Evolutionary conservation across 2,329 filamentous ascomycete genomes (phyloP).

Genomic region (Fusarium brevicatenulatum): DNA sequence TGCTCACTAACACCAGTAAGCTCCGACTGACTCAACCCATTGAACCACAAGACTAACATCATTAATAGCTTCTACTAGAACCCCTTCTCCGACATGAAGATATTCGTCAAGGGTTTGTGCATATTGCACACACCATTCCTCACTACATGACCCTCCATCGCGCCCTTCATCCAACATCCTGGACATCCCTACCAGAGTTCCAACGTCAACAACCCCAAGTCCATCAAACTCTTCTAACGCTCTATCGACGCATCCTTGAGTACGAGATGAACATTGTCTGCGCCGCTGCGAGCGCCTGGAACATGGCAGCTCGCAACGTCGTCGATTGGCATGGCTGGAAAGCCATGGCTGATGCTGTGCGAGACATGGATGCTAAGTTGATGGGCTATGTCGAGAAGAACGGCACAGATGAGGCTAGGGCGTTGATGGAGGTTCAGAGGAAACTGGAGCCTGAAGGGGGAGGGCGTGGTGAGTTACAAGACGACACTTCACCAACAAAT

Average conservation of each 20-base stretch:
- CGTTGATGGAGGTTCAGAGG: constrained; percentile 28
- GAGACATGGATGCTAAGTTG: constrained; percentile 44
- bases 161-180: constrained; percentile 39
- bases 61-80: constrained; percentile 48
- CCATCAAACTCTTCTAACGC: constrained; percentile 39
- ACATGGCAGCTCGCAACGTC: constrained; percentile 50
- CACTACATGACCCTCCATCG: constrained; percentile 50
- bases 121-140: constrained; percentile 48
- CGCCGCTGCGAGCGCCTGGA: constrained; percentile 52
- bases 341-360: constrained; percentile 42
- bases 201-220: constrained; percentile 31
- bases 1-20: constrained; percentile 52
- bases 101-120: constrained; percentile 45
- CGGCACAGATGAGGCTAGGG: constrained; percentile 26
- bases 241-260: constrained; percentile 50
- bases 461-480: constrained; percentile 5
- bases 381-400: constrained; percentile 35
- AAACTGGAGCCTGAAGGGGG: constrained; percentile 28
- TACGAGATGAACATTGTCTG: constrained; percentile 55
- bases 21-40: neutral
- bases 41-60: neutral
- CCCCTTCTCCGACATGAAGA: constrained; percentile 48
- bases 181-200: constrained; percentile 42
- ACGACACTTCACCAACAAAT: neutral
- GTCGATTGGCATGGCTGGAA: constrained; percentile 49